Base-by-base conservation (phyloP, 1,139 yeast species). In the Taphrina communis region DNA sequence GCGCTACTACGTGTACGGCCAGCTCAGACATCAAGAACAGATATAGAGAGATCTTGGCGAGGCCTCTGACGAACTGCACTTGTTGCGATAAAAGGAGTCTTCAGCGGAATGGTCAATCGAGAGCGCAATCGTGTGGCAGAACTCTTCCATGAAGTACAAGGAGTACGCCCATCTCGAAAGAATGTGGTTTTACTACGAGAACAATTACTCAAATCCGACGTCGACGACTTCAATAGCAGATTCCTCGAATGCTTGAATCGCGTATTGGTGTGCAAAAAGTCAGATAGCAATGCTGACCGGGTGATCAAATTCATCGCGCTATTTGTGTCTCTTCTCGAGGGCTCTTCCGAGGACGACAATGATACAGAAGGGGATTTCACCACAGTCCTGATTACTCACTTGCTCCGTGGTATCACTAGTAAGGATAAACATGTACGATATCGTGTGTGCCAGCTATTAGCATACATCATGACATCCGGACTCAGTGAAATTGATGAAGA, bases 401-500 rank as follows among this genome's bases (percentile, higher is more conserved):
- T 91, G 53, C 78, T 89, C 36, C 82, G 88, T 70, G 98, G 97
- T 0, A 82, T 89, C 1, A 92, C 87, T 70, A 88, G 97, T 11
- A 86, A 85, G 73, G 90, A 89, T 75, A 86, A 84, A 75, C 85
- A 84, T 71, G 97, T 94, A 0, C 81, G 99, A 61, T 92, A 85
- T 75, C 82, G 98, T 69, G 88, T 88, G 7, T 87, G 90, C 50
- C 97, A 92, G 76, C 78, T 93, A 42, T 79, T 94, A 65, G 92
- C 95, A 0, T 85, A 86, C 61, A 80, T 90, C 53, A 87, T 93
- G 77, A 86, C 87, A 72, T 86, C 86, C 69, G 67, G 67, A n/a
- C 82, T 91, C 66, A 88, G 90, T 1, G 95, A 90, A 73, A 84
- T 93, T 44, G 95, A 88, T 51, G 89, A 87, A 70, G 89, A 87